phyloP scores from a whole-genome alignment of 495 filamentous ascomycete genomes.

The Emericellopsis terricola region DNA sequence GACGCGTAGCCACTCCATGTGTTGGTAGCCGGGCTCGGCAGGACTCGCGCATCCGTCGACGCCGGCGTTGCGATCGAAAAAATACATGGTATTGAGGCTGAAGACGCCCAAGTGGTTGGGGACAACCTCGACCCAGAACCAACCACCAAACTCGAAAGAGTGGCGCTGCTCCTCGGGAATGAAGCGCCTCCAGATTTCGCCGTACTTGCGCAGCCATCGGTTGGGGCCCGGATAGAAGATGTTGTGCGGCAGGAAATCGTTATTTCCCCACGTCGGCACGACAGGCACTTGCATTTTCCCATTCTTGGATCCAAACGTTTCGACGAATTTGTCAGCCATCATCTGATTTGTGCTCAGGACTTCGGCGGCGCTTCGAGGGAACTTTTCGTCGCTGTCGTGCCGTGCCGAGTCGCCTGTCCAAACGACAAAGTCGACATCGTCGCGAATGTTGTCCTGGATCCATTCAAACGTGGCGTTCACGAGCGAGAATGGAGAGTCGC shows the following conservation, averaged over 20 bases:
- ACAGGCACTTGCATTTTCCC: slow-evolving; percentile 56
- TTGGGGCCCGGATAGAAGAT: slow-evolving; percentile 78
- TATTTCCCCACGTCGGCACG: slow-evolving; percentile 85
- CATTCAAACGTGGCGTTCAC: slow-evolving; percentile 84
- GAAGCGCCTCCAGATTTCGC: slow-evolving; percentile 61
- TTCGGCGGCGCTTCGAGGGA: slow-evolving; percentile 56
- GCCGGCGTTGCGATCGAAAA: slow-evolving; percentile 79
- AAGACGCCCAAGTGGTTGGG: slow-evolving; percentile 74
- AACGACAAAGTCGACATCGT: slow-evolving; percentile 80
- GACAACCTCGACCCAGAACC: slow-evolving; percentile 87
- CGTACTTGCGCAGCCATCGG: slow-evolving; percentile 55
- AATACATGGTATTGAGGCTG: slow-evolving; percentile 93
- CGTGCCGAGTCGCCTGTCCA: slow-evolving; percentile 96
- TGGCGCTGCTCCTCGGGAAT: slow-evolving; percentile 90
- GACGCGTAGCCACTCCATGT: slow-evolving; percentile 92
- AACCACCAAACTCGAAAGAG: slow-evolving; percentile 79
- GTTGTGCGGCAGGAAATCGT: slow-evolving; percentile 95
- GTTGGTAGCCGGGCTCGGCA: slow-evolving; percentile 74
- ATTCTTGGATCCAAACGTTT: slow-evolving; percentile 42
- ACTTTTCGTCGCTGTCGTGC: slow-evolving; percentile 79
- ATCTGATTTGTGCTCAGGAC: slow-evolving; percentile 57
- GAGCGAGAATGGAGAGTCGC: slow-evolving; percentile 65
- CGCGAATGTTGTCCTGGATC: slow-evolving; percentile 71
- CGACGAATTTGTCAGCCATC: slow-evolving; percentile 57
- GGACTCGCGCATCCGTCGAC: slow-evolving; percentile 71